phyloP scores from a whole-genome alignment of 1,284 basidiomycete species.

The Moesziomyces sp. region DNA sequence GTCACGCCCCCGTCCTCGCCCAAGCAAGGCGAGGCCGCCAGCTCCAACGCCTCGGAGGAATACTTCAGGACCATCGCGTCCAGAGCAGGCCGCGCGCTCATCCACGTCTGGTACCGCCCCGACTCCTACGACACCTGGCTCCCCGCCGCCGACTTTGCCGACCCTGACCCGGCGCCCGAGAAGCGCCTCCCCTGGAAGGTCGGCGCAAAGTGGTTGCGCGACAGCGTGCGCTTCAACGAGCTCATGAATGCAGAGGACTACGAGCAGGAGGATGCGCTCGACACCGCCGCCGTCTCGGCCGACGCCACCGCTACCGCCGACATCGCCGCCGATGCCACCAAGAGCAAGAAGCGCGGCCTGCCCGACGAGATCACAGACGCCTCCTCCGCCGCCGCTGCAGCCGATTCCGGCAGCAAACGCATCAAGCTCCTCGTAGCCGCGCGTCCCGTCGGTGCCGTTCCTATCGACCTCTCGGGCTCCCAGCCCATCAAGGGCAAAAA shows the following conservation, averaged over 20 bases:
- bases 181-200: slow-evolving; percentile 56
- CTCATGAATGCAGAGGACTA: slow-evolving; percentile 68
- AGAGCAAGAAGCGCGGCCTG: slow-evolving; percentile 61
- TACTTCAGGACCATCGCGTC: slow-evolving; percentile 66
- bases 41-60: slow-evolving; percentile 37
- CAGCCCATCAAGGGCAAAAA: slow-evolving; percentile 65
- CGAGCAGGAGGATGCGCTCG: slow-evolving; percentile 57
- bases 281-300: slow-evolving; percentile 19
- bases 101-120: slow-evolving; percentile 68
- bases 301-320: slow-evolving; percentile 31
- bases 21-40: slow-evolving; percentile 32
- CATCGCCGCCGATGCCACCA: slow-evolving; percentile 17
- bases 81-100: slow-evolving; percentile 59
- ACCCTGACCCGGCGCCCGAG: slow-evolving; percentile 65
- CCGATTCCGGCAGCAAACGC: slow-evolving; percentile 54
- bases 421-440: slow-evolving; percentile 65
- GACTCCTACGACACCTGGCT: slow-evolving; percentile 69
- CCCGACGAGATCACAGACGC: slow-evolving; percentile 63
- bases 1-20: slow-evolving; percentile 48
- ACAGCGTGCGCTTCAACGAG: slow-evolving; percentile 65
- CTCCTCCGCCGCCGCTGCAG: slow-evolving; percentile 31
- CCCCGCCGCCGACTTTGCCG: slow-evolving; percentile 64
- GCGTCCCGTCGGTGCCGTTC: slow-evolving; percentile 58
- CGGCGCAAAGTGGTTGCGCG: slow-evolving; percentile 61
- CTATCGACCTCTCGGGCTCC: slow-evolving; percentile 63